Evolutionary conservation across 164 flowering plant genomes (phyloP), one percentile per base, ranked within the genome.

Genomic region (Protea cynaroides): DNA sequence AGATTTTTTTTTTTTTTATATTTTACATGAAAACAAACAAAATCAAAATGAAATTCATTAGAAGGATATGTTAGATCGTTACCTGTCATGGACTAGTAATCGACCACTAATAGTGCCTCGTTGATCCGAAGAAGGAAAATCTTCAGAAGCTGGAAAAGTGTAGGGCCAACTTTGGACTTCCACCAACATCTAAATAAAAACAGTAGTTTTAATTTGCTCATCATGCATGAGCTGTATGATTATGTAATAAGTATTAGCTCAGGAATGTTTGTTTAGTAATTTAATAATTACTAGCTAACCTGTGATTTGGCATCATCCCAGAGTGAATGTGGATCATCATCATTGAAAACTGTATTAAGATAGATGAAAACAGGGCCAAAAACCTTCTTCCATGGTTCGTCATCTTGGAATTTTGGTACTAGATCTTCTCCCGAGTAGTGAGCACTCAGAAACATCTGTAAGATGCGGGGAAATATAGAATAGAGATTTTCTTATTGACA

Each of bases 81-180:
- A 90, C 97, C 80, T 65, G 72, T 95, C 97, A 4, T 10, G 70
- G 10, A 95, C 82, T 0, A 84, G 74, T 29, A 94, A 70, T 74
- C 84, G 80, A n/a, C 99, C 97, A 24, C 67, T 68, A 11, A 91
- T 70, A n/a, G 54, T 74, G 0, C 94, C 96, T 25, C 97, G 75
- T 71, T 83, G 77, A 51, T 82, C 77, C 0, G 83, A 63, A 47
- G 70, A 58, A 22, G 81, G 89, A 44, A 78, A 92, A 66, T 92
- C 97, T 14, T 75, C 74, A 4, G 96, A 88, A 46, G 75, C 77
- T 53, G 86, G 87, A 55, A 95, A 95, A 61, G 59, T 71, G 66
- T 94, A 94, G 6, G 97, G 99, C 99, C 99, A 94, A 23, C 79
- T 86, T 52, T 81, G 68, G 21, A 79, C 82, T 84, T 95, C 97